Evolutionary conservation across 228 moss, liverwort and hornwort species (phyloP), one percentile per base, ranked within the genome.

Genomic region (Sphagnum magellanicum): DNA sequence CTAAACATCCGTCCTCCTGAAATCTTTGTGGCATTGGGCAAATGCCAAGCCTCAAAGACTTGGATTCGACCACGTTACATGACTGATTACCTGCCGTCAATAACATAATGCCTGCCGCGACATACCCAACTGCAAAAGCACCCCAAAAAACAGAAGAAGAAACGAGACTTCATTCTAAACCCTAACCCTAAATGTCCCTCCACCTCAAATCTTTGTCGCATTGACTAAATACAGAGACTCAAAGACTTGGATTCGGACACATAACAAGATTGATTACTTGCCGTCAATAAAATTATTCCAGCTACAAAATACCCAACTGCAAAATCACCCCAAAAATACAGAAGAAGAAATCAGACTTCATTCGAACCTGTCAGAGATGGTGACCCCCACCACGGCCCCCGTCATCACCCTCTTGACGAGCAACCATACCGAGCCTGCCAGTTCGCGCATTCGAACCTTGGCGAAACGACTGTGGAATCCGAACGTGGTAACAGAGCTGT

Each of bases 361-460:
- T 32, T 32, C 32, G 32, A 5, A 92, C 83, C 90, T 89, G 81
- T 95, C 97, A 14, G 97, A 91, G 6, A 98, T 77, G 8, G 93
- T 93, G 67, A 91, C 74, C 74, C 97, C 97, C 17, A 91, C 87
- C 3, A 93, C 97, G 51, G 88, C 85, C 71, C 97, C 97, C 16
- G 90, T 88, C 61, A 79, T 79, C 71, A 84, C 74, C 70, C 88
- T 79, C 64, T 84, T 88, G 74, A 77, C 72, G 62, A 84, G 50
- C 8, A 84, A 51, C 84, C 88, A 88, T 49, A 84, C 69, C 16
- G 81, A 76, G 63, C 77, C 81, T 32, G 74, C 68, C 48, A 88
- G 51, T 47, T 50, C 60, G 62, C 51, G 60, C 70, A 70, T 70
- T 32, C 32, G 32, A 32, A 32, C 32, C 32, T 32, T 32, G 32